Evolutionary conservation across 2,329 filamentous ascomycete genomes (phyloP), one percentile per base, ranked within the genome.

Genomic region (Daldinia sp.): DNA sequence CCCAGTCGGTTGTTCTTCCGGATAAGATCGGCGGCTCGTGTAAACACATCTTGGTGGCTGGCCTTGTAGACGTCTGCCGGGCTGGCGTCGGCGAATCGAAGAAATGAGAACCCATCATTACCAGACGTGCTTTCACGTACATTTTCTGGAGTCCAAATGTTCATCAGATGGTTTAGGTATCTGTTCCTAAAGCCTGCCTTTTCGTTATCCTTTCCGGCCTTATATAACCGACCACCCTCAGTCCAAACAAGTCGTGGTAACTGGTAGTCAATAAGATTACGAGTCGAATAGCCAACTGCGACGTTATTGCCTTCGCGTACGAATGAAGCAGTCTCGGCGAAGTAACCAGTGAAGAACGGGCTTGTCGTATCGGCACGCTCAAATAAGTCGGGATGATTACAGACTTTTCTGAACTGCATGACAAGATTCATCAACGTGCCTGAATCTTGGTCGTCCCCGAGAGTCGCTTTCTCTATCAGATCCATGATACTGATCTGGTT

Each of bases 321-420:
- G 79, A 99, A 98, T 0, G 94, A 98, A 0, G 93, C 94, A 0
- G 95, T 98, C 83, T 99, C 96, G 13, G 94, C 96, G 80, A 95
- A 99, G 78, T 91, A 89, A n/a, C 90, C 89, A 74, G 92, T 90
- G 0, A 93, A 92, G 75, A 95, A 91, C 0, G 96, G 93, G 7
- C 94, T 97, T 26, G 88, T 91, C 7, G 93, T 97, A 68, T 98
- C 95, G 9, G 95, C 94, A 51, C 96, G 91, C 81, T 99, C 94
- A 74, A 99, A 99, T 37, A 99, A 82, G 81, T 99, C 96, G 0
- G 96, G 96, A 78, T 99, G 96, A 78, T 99, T 99, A 84, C 96
- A 99, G 64, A 99, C 96, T 82, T 99, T 99, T 75, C 96, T 90
- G 88, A 99, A 99, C 82, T 99, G 96, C 96, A 99, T 99, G 71